Evolutionary conservation across 179 eudicot genomes (phyloP), one percentile per base, ranked within the genome.

Genomic region (Beta macrorhiza): DNA sequence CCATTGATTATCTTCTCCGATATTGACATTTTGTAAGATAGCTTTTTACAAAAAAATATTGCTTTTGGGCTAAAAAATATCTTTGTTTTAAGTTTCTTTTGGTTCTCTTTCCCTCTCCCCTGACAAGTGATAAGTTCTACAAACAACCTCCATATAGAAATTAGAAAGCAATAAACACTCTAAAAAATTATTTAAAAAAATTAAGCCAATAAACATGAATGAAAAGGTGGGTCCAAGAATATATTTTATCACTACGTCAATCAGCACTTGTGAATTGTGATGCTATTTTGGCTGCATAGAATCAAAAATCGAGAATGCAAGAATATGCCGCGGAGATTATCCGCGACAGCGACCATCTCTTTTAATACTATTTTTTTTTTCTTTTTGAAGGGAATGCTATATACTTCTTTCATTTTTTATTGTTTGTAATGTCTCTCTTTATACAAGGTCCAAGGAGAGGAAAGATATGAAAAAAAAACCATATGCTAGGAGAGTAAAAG

Each of bases 261-360:
- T 16, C 1, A 57, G n/a, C 61, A 16, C 17, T 57, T 57, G 22
- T 20, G 8, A 61, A 17, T 57, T 57, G 22, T 20, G 8, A 61
- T 61, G 17, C 25, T 19, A 61, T 5, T 37, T n/a, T 61, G 74
- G 17, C 76, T 72, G 42, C 76, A 51, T 72, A 64, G 44, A 25
- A 64, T 64, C 69, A 4, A 12, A 42, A 51, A 72, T 72, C 76
- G 76, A 72, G 58, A 51, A 72, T 51, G 76, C 58, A 7, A 42
- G 76, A 72, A 72, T 72, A 72, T 72, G 59, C 76, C 52, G 76
- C 44, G 76, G 61, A 72, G 76, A 72, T 52, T 72, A 72, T 72
- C 76, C 61, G 42, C 76, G 17, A 72, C 5, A 51, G 42, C 76
- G 52, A 52, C 76, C 59, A 52, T 72, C 11, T 51, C 51, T 47